phyloP scores from a whole-genome alignment of 2,329 filamentous ascomycete genomes.

The Aspergillus hortae region DNA sequence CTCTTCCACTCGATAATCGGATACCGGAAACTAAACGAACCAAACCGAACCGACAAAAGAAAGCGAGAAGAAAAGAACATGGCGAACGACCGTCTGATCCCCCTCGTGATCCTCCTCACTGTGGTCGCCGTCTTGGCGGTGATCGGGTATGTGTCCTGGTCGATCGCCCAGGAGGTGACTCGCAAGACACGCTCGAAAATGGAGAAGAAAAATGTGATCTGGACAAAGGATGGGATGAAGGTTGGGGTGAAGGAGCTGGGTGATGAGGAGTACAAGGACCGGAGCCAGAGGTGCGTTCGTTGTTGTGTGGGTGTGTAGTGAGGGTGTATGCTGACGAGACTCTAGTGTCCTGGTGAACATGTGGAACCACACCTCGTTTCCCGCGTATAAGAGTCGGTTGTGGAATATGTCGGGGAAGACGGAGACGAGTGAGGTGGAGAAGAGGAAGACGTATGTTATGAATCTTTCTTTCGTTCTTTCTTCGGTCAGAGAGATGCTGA shows the following conservation, averaged over 20 bases:
- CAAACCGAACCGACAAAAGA: not conserved
- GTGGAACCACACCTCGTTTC: slow-evolving; percentile 48
- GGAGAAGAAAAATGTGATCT: slow-evolving; percentile 61
- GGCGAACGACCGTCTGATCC: slow-evolving; percentile 42
- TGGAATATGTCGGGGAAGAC: slow-evolving; percentile 34
- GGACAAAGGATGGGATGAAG: slow-evolving; percentile 59
- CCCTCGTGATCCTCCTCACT: slow-evolving; percentile 55
- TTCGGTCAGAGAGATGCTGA: not conserved
- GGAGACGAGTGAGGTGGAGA: slow-evolving; percentile 15
- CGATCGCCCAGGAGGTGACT: slow-evolving; percentile 57
- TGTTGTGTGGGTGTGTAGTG: not conserved
- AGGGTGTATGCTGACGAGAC: not conserved
- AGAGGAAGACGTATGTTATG: slow-evolving; percentile 24
- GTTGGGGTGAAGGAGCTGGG: slow-evolving; percentile 58
- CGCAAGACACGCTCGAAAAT: slow-evolving; percentile 57
- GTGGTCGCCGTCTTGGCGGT: slow-evolving; percentile 50
- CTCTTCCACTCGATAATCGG: not conserved
- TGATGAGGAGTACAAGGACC: slow-evolving; percentile 58
- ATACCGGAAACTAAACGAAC: no score
- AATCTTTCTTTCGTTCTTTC: not conserved
- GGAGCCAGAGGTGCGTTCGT: slow-evolving; percentile 51
- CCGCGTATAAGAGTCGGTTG: slow-evolving; percentile 44
- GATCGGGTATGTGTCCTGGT: slow-evolving; percentile 56
- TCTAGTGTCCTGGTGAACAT: slow-evolving; percentile 46
- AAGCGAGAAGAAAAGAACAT: slow-evolving; percentile 15